Evolutionary conservation across 495 filamentous ascomycete genomes (phyloP), one percentile per base, ranked within the genome.

Genomic region (Amphirosellinia nigrospora): DNA sequence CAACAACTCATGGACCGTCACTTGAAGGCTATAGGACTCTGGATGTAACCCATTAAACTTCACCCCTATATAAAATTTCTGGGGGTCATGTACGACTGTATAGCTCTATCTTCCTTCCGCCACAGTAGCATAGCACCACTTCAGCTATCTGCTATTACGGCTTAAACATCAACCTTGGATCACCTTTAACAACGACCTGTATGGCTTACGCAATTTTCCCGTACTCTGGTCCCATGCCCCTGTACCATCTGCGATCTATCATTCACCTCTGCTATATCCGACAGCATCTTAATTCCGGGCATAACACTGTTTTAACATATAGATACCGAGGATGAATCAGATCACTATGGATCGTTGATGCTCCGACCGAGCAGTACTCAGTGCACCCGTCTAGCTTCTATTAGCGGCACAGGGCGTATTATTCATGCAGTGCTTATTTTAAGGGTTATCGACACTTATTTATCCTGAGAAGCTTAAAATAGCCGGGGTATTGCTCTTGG

Each of bases 51-150:
- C 46, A 13, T 39, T 55, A 26, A 56, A 53, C 26, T 45, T 67
- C 52, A 53, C 41, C 64, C 32, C 26, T 58, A 67, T 67, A 67
- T 67, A 59, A n/a, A n/a, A 58, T 59, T 23, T 16, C 36, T 38
- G 41, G 43, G 53, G n/a, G 32, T 48, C 32, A 3, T 10, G 10
- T 68, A 68, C 41, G 2, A 30, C n/a, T 38, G 30, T 21, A 28
- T 39, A 19, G 43, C n/a, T 56, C 15, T 16, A 50, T 50, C n/a
- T 41, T 26, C 10, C 38, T 39, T 10, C 38, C 28, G 46, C 30
- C 32, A 26, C 39, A 16, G n/a, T 13, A 30, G 16, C 48, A 19
- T 28, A 13, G 23, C 34, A 56, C 15, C n/a, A 56, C n/a, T n/a
- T n/a, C 50, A 30, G 21, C 23, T 11, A 28, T 32, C 64, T 53